Evolutionary conservation across 1,284 basidiomycete species (phyloP), one percentile per base, ranked within the genome.

Genomic region (Puccinia hordei): DNA sequence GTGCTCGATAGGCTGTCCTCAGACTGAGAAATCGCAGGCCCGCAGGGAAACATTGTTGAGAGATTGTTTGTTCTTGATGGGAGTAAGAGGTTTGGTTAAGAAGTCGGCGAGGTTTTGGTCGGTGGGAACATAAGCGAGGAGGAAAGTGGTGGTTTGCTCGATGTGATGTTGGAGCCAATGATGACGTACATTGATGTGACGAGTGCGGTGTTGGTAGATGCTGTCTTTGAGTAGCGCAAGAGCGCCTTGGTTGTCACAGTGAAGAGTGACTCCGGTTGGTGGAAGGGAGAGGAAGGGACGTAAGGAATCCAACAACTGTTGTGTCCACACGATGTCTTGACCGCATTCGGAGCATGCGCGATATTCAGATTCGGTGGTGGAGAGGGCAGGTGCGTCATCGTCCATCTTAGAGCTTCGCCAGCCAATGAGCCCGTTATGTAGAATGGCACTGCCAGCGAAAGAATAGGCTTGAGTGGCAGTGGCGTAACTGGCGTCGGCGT

Each of bases 161-260:
- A 65, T 61, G 41, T 73, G 72, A 19, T 41, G 33, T 5, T 30
- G 46, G 13, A 73, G n/a, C 33, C n/a, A n/a, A n/a, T 53, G n/a
- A n/a, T n/a, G n/a, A n/a, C n/a, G n/a, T n/a, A n/a, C n/a, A n/a
- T n/a, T n/a, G n/a, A n/a, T n/a, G n/a, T n/a, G n/a, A n/a, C n/a
- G n/a, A n/a, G n/a, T n/a, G n/a, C n/a, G n/a, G n/a, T n/a, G n/a
- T n/a, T n/a, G n/a, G n/a, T n/a, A n/a, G n/a, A n/a, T n/a, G n/a
- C n/a, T n/a, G n/a, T n/a, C n/a, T n/a, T n/a, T n/a, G n/a, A n/a
- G n/a, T n/a, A 63, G 30, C 6, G 24, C 30, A 4, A 63, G 10
- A 3, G 59, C 59, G 8, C 30, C 59, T 63, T 63, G 59, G 30
- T 63, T 63, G 30, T 63, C 30, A 8, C 59, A 63, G 59, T 13